Evolutionary conservation across 352 stramenopile genomes (phyloP).

Genomic region (Phytophthora aleatoria): DNA sequence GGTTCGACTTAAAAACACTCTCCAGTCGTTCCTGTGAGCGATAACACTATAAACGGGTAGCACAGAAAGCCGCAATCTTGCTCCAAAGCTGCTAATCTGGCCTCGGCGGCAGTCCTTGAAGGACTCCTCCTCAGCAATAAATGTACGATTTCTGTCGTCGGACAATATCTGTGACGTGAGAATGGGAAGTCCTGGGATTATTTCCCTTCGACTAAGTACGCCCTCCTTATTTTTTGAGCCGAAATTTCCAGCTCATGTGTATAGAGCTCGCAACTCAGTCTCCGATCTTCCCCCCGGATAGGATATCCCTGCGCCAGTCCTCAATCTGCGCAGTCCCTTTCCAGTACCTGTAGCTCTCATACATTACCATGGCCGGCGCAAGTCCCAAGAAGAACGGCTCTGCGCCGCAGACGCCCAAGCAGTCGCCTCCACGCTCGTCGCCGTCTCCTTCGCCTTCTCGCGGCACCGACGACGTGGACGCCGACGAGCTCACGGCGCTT

Average conservation of each 20-base stretch:
- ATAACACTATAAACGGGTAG: too few species aligned
- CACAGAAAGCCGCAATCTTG: too few species aligned
- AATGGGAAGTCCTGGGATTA: conserved; percentile 7
- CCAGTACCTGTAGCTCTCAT: not conserved
- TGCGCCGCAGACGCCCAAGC: conserved; percentile 38
- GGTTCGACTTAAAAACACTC: too few species aligned
- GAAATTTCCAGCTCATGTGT: conserved; percentile 15
- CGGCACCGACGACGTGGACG: conserved; percentile 51
- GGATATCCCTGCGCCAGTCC: conserved; percentile 22
- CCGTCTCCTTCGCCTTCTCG: conserved; percentile 35
- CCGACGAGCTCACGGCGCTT: conserved; percentile 82
- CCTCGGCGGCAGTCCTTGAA: too few species aligned
- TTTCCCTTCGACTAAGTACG: conserved; percentile 6
- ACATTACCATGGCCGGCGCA: conserved; percentile 24
- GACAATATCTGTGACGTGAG: conserved; percentile 18
- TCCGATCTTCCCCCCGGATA: conserved; percentile 27
- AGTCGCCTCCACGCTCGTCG: conserved; percentile 19
- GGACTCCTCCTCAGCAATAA: not conserved
- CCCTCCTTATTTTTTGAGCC: conserved; percentile 8
- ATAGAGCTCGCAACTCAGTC: conserved; percentile 26
- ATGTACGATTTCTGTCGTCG: not conserved
- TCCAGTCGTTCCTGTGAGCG: too few species aligned
- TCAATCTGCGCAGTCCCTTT: conserved; percentile 12
- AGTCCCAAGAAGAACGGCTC: conserved; percentile 35
- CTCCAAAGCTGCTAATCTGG: too few species aligned